Percentiles rank a stretch among this genome's conserved stretches.
Conservation (phyloP, 495 filamentous ascomycete genomes). For the Podospora anserina region DNA sequence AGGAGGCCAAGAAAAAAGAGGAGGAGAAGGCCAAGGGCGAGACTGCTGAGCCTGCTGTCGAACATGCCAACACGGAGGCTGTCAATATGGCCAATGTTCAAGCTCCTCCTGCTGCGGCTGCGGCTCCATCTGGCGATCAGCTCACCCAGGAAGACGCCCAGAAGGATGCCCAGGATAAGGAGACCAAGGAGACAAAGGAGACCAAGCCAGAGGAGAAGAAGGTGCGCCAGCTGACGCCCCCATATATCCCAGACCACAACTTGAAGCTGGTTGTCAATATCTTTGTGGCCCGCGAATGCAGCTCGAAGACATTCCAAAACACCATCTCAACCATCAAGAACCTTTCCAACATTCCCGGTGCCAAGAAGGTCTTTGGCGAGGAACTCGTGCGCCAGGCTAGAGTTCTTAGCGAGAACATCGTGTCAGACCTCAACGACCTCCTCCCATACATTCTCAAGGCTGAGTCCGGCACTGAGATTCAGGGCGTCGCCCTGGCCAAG, state of each 20-base stretch:
- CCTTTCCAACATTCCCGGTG: conserved; percentile 85
- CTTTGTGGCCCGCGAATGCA: conserved; percentile 91
- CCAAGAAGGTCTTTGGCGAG: conserved; percentile 83
- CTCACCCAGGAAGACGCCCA: conserved; percentile 31
- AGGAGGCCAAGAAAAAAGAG: conserved; percentile 33
- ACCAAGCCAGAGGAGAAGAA: conserved; percentile 65
- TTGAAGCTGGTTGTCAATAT: conserved; percentile 92
- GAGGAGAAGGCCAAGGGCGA: conserved; percentile 24
- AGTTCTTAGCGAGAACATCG: conserved; percentile 74
- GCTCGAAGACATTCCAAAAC: conserved; percentile 92
- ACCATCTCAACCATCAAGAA: conserved; percentile 97
- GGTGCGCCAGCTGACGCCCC: conserved; percentile 68
- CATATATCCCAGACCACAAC: conserved; percentile 84
- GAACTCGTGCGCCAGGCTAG: conserved; percentile 87
- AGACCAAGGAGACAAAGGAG: conserved; percentile 51
- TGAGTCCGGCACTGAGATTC: conserved; percentile 85
- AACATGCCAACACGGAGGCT: conserved; percentile 8
- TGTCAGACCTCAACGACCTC: conserved; percentile 81
- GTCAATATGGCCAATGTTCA: conserved; percentile 26
- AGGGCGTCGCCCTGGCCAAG: conserved; percentile 87
- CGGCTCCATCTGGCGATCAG: conserved; percentile 24
- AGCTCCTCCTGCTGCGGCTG: conserved; percentile 22
- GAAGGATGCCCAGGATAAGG: conserved; percentile 36
- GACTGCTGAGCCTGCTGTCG: conserved; percentile 27
- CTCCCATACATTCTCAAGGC: conserved; percentile 83